Base-by-base conservation (phyloP, 2,329 filamentous ascomycete genomes). In the Colletotrichum spinosum region DNA sequence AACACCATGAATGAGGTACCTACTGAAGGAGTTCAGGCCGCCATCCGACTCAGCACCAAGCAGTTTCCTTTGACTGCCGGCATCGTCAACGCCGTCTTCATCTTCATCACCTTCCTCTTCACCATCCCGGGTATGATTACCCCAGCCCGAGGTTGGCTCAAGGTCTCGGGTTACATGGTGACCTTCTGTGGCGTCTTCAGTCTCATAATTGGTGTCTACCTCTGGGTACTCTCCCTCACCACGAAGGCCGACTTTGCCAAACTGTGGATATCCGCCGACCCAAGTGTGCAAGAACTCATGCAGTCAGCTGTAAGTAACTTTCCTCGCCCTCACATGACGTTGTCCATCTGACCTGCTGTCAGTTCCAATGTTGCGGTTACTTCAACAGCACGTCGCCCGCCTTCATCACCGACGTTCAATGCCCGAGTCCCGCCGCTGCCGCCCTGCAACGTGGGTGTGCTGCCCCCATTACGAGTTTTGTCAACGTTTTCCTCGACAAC, bases 331-430 rank as follows among this genome's bases (percentile, higher is more conserved):
- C 38, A 9, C 9, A 41, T 41, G 13, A 13, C 8, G 9, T 41
- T 13, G 38, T 41, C 38, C 25, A 17, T 8, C 5, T 7, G 7
- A 17, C 44, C 8, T 57, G 67, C 10, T 34, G 11, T 35, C 72
- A 93, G 88, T 94, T 95, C 75, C 76, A 87, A 71, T 96, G 92
- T 86, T 96, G 92, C 72, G 92, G 92, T 67, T 96, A 92, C 79
- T 79, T 86, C 70, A 93, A 94, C 79, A 88, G 85, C 76, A 90
- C 89, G 5, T 84, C 87, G 11, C 90, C 91, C 10, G 88, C 89
- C 55, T 95, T 94, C 75, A 83, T 93, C 68, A 88, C 86, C 60
- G 90, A 94, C 71, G 69, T 76, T 6, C 87, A 84, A 2, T 96
- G 92, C 76, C 84, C 88, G 9, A 92, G 88, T 73, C 87, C 90